Conservation (phyloP, 2,329 filamentous ascomycete genomes). For the Colletotrichum sp. region DNA sequence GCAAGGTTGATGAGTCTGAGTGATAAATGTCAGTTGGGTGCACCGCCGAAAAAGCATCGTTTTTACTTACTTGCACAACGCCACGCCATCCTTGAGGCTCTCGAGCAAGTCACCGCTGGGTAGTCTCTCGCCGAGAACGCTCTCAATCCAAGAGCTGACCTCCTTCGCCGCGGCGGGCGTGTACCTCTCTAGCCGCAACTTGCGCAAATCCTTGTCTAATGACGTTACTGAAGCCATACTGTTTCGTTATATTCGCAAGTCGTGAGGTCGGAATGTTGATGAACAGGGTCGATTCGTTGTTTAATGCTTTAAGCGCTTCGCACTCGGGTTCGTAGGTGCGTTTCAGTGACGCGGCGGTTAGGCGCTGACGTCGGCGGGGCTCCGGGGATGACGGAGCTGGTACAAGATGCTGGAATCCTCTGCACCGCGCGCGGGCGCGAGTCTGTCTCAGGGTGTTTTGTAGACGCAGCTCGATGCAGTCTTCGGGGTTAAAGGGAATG, state of each 20-base stretch:
- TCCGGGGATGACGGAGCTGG: slow-evolving; percentile 10
- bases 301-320: neutral
- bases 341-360: slow-evolving; percentile 16
- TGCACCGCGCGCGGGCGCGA: slow-evolving; percentile 2
- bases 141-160: slow-evolving; percentile 84
- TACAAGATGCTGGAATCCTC: neutral
- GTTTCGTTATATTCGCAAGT: neutral
- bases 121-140: slow-evolving; percentile 74
- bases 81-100: slow-evolving; percentile 86
- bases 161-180: slow-evolving; percentile 90
- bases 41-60: neutral
- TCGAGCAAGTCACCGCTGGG: slow-evolving; percentile 80
- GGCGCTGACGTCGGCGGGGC: slow-evolving; percentile 19
- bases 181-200: slow-evolving; percentile 89
- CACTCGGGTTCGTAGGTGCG: slow-evolving; percentile 4
- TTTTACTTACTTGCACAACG: slow-evolving; percentile 80
- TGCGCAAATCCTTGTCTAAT: slow-evolving; percentile 94
- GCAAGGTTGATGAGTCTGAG: slow-evolving; percentile 81
- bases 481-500: neutral
- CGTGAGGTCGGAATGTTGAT: neutral
- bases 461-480: neutral
- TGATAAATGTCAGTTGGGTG: slow-evolving; percentile 23
- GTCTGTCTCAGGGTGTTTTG: neutral
- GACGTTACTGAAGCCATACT: slow-evolving; percentile 92
- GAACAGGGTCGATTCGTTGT: neutral